Conservation (phyloP, 768 basidiomycete species). For the Naematelia aurantialba region DNA sequence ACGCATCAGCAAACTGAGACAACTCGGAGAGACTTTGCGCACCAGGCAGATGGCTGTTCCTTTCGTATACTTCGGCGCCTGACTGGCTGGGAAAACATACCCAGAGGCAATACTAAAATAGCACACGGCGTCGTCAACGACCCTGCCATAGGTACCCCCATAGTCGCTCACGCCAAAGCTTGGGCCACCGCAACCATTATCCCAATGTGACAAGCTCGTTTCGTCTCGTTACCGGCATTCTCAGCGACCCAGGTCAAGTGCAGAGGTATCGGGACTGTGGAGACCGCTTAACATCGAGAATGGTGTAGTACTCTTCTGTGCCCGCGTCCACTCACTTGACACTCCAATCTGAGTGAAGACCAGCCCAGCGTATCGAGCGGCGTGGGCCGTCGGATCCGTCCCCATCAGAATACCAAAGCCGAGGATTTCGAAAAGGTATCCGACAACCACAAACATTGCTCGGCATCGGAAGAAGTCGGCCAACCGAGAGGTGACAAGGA, state of each 20-base stretch:
- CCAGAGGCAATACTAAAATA: slow-evolving; percentile 17
- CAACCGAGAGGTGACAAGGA: slow-evolving; percentile 14
- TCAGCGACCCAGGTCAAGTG: slow-evolving; percentile 12
- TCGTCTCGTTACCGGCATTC: slow-evolving; percentile 12
- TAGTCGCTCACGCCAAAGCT: not conserved
- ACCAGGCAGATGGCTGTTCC: slow-evolving; percentile 21
- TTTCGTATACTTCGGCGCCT: slow-evolving; percentile 19
- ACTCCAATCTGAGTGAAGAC: slow-evolving; percentile 22
- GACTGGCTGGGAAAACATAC: slow-evolving; percentile 19
- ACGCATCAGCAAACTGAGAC: no score
- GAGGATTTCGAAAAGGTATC: slow-evolving; percentile 14
- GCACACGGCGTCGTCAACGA: not conserved
- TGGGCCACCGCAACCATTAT: slow-evolving; percentile 9
- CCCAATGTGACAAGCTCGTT: not conserved
- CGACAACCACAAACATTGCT: slow-evolving; percentile 12
- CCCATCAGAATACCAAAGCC: slow-evolving; percentile 22
- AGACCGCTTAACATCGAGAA: not conserved
- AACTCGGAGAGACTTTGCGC: no score
- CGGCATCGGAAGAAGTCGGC: slow-evolving; percentile 15
- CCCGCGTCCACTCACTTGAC: slow-evolving; percentile 24
- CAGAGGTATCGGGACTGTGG: not conserved
- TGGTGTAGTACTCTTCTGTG: no score
- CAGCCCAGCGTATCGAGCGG: slow-evolving; percentile 19
- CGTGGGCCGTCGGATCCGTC: slow-evolving; percentile 2
- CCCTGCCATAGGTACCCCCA: not conserved